Percentiles rank a stretch among this genome's conserved stretches.
Evolutionary conservation across 2,329 filamentous ascomycete genomes (phyloP).

Genomic region (Cytospora piceicola): DNA sequence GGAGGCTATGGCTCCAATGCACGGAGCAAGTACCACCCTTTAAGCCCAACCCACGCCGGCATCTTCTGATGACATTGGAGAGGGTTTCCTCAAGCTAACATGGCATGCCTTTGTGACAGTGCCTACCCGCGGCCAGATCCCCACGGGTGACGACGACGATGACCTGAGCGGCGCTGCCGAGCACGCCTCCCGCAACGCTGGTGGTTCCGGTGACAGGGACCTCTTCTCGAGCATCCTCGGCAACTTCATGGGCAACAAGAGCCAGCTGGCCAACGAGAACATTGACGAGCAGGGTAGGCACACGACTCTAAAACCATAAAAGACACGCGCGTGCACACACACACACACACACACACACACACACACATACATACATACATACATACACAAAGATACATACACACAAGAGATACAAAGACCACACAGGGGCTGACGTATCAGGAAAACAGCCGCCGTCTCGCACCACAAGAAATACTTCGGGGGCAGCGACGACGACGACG

Average conservation of each 20-base stretch:
- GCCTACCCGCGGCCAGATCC: slow-evolving; percentile 39
- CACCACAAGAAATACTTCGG: slow-evolving; percentile 77
- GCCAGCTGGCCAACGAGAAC: slow-evolving; percentile 49
- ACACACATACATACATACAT: no score
- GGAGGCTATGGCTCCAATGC: slow-evolving; percentile 24
- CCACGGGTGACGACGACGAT: slow-evolving; percentile 46
- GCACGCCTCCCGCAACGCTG: slow-evolving; percentile 52
- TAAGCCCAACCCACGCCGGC: background rate
- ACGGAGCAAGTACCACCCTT: slow-evolving; percentile 33
- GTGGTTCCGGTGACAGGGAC: slow-evolving; percentile 50
- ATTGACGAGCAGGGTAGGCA: slow-evolving; percentile 54
- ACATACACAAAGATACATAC: background rate
- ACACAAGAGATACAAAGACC: background rate
- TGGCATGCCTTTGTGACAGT: background rate
- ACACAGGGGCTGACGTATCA: background rate
- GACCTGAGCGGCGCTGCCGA: slow-evolving; percentile 54
- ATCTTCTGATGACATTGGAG: background rate
- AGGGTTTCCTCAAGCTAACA: slow-evolving; percentile 11
- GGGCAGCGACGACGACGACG: slow-evolving; percentile 50
- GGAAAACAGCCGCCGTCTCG: slow-evolving; percentile 65
- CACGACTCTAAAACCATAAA: background rate
- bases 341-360: background rate
- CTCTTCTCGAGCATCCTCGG: slow-evolving; percentile 56
- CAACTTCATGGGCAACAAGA: slow-evolving; percentile 54
- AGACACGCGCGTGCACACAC: background rate